Base-by-base conservation (phyloP, 2,329 filamentous ascomycete genomes). In the Claviceps fusiformis region DNA sequence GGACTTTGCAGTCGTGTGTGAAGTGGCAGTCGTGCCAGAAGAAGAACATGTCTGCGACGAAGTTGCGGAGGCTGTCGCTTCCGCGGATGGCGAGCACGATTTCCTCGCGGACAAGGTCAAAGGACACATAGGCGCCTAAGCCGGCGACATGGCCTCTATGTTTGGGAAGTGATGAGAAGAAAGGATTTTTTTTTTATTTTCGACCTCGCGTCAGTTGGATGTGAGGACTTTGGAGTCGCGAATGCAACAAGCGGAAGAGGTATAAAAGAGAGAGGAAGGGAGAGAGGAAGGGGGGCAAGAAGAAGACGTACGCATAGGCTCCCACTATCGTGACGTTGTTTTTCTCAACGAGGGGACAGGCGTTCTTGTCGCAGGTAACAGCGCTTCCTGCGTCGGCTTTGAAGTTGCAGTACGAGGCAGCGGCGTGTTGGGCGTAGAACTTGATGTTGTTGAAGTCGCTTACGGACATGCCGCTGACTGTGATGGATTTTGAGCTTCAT, bases 11-110 rank as follows among this genome's bases (percentile, higher is more conserved):
- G 62, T 64, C 71, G 66, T 46, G 55, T 17, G 43, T 64, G 53
- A 61, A 70, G 53, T 59, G 57, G 55, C 68, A 71, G 58, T 59
- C 57, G 3, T 57, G 57, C 31, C 60, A 65, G 53, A 35, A 50
- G 48, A 72, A 72, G 55, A 67, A 52, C 55, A 71, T n/a, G 58
- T 86, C 77, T 53, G 79, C 73, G 60, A 85, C 71, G 74, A 75
- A 85, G 73, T 86, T 86, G 53, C 75, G 74, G 57, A 83, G 61
- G 47, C 77, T 80, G 57, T 68, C 66, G 52, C 77, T 79, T 60
- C 85, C 84, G 45, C 81, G 77, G 68, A 83, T 74, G 37, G 80
- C 73, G 46, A 85, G 64, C 50, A 86, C 77, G 57, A 87, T 80
- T 56, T 79, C 70, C 54, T 72, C 61, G 59, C 71, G 73, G 29